Evolutionary conservation across 768 basidiomycete genomes (phyloP).

Genomic region (Cantharellus anzutake): DNA sequence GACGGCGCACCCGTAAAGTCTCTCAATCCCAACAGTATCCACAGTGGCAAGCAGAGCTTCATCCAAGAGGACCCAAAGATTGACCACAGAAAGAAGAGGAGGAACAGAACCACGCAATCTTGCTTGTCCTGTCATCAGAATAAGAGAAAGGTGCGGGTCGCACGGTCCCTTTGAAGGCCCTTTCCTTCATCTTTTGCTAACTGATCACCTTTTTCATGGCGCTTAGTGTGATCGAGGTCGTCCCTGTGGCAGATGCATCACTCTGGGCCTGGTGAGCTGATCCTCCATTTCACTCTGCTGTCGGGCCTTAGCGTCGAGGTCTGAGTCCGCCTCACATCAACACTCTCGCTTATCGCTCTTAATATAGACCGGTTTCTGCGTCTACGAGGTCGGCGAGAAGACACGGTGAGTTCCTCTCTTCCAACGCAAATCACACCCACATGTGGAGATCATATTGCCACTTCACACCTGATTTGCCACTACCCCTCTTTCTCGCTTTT

Average conservation of each 20-base stretch:
- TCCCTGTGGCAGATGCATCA: conserved; percentile 80
- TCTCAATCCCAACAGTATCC: no score
- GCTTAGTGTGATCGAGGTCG: conserved; percentile 75
- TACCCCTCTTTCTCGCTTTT: not conserved
- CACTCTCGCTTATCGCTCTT: conserved; percentile 1
- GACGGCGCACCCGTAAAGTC: not conserved
- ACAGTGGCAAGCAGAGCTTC: not conserved
- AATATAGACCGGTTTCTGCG: conserved; percentile 70
- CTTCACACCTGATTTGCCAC: not conserved
- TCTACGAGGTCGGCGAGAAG: conserved; percentile 77
- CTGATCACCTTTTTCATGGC: conserved; percentile 6
- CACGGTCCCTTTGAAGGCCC: no score
- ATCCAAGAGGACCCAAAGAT: conserved; percentile 12
- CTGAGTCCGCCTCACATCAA: not conserved
- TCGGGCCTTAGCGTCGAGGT: no score
- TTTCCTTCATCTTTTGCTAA: not conserved
- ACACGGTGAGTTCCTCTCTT: not conserved
- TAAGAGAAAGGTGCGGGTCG: conserved; percentile 57
- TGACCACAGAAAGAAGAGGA: conserved; percentile 48
- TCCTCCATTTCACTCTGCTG: not conserved
- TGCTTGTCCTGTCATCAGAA: conserved; percentile 74
- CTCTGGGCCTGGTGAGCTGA: conserved; percentile 52
- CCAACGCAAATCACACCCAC: not conserved
- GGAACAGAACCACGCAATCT: conserved; percentile 83
- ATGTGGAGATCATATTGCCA: not conserved